Evolutionary conservation across 1,284 basidiomycete genomes (phyloP).

Genomic region (Cutaneotrichosporon daszewskae): DNA sequence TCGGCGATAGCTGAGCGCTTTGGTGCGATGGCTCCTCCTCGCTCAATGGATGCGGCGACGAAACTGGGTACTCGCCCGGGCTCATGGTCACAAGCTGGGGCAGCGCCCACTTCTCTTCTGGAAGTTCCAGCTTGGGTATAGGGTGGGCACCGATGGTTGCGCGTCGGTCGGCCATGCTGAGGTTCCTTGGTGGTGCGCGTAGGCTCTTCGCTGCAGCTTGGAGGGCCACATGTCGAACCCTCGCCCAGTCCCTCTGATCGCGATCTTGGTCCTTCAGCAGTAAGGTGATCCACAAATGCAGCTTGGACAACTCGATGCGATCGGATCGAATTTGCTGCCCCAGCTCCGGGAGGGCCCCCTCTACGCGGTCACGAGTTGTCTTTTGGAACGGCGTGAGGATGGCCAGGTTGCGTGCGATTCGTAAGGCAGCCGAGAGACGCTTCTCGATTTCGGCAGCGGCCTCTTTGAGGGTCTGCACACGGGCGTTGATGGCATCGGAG

Average conservation of each 20-base stretch:
- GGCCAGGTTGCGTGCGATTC: slow-evolving; percentile 72
- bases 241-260: slow-evolving; percentile 63
- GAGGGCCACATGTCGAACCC: slow-evolving; percentile 64
- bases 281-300: slow-evolving; percentile 67
- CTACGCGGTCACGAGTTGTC: slow-evolving; percentile 69
- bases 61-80: slow-evolving; percentile 1
- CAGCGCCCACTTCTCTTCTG: slow-evolving; percentile 5
- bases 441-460: slow-evolving; percentile 57
- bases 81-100: too few relatives aligned
- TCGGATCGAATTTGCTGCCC: slow-evolving; percentile 62
- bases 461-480: slow-evolving; percentile 44
- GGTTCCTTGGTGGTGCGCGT: slow-evolving; percentile 21
- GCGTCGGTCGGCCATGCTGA: slow-evolving; percentile 22
- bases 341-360: slow-evolving; percentile 58
- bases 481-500: slow-evolving; percentile 21
- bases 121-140: slow-evolving; percentile 12
- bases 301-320: slow-evolving; percentile 66
- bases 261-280: slow-evolving; percentile 66
- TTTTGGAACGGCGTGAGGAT: slow-evolving; percentile 80
- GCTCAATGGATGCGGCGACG: not conserved
- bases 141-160: slow-evolving; percentile 15
- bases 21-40: not conserved
- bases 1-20: too few relatives aligned
- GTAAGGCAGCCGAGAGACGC: slow-evolving; percentile 65
- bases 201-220: slow-evolving; percentile 59